Evolutionary conservation across 805 yeast species (phyloP).

Genomic region (Metschnikowia koreensis): DNA sequence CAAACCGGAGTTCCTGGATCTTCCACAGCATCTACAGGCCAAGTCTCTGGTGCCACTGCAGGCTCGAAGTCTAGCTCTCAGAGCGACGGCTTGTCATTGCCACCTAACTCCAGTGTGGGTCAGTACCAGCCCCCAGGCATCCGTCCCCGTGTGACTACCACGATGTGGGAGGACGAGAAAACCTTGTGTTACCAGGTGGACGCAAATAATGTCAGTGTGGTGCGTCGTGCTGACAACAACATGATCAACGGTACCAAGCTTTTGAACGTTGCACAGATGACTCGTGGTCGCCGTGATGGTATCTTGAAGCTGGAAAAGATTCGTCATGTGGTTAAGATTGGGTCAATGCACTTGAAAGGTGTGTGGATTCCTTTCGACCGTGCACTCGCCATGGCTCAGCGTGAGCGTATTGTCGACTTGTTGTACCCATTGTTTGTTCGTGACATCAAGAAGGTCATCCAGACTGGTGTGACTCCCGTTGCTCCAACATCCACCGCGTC

Average conservation of each 20-base stretch:
- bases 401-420: slow-evolving; percentile 55
- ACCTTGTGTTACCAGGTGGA: slow-evolving; percentile 84
- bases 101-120: slow-evolving; percentile 35
- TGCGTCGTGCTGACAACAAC: slow-evolving; percentile 79
- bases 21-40: slow-evolving; percentile 17
- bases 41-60: slow-evolving; percentile 11
- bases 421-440: slow-evolving; percentile 46
- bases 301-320: slow-evolving; percentile 73
- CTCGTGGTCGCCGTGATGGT: slow-evolving; percentile 85
- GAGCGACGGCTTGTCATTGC: slow-evolving; percentile 15
- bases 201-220: slow-evolving; percentile 76
- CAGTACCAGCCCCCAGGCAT: slow-evolving; percentile 47
- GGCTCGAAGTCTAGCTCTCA: slow-evolving; percentile 14
- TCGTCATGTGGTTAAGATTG: slow-evolving; percentile 79
- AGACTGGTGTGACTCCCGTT: slow-evolving; percentile 43
- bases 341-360: slow-evolving; percentile 85
- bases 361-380: slow-evolving; percentile 89
- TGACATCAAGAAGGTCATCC: slow-evolving; percentile 61
- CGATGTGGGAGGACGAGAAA: slow-evolving; percentile 90
- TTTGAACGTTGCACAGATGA: slow-evolving; percentile 81
- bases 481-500: slow-evolving; percentile 11
- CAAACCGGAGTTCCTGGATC: slow-evolving; percentile 18
- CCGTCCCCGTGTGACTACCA: slow-evolving; percentile 71
- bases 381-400: slow-evolving; percentile 76
- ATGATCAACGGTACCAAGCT: slow-evolving; percentile 85